phyloP scores from a whole-genome alignment of 148 eudicot genomes.

The Talinum fruticosum region DNA sequence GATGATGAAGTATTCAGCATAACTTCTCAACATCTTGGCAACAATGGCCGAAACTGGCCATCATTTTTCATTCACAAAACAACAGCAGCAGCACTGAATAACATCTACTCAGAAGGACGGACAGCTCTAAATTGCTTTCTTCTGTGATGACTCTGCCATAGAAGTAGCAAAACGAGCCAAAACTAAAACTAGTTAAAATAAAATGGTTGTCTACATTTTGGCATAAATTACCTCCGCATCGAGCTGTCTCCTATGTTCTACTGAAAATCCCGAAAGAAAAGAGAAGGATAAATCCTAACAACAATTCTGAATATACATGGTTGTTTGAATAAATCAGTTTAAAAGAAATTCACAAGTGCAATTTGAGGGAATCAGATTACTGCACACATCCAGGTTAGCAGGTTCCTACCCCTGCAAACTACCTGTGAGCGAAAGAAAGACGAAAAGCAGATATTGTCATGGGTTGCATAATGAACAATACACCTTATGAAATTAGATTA shows the following conservation, averaged over 20 bases:
- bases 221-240: neutral
- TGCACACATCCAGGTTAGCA: conserved; percentile 27
- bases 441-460: neutral
- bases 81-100: neutral
- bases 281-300: conserved; percentile 8
- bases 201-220: conserved; percentile 1
- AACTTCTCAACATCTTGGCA: neutral
- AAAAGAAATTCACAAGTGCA: conserved; percentile 6
- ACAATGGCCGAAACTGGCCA: neutral
- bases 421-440: conserved; percentile 10
- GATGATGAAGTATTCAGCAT: too few species aligned
- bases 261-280: neutral
- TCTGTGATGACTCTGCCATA: neutral
- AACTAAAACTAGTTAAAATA: neutral
- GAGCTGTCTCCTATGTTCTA: neutral
- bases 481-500: neutral
- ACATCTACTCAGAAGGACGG: neutral
- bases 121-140: neutral
- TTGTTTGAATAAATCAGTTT: conserved; percentile 17
- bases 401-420: conserved; percentile 8
- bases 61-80: neutral
- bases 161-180: neutral
- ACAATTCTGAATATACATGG: conserved; percentile 23
- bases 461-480: too few species aligned
- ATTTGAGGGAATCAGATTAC: conserved; percentile 18